These are phyloP conservation scores for Phytopythium delawarense DNA, from an alignment of 352 stramenopile species.

Conservation along the genomic window DNA sequence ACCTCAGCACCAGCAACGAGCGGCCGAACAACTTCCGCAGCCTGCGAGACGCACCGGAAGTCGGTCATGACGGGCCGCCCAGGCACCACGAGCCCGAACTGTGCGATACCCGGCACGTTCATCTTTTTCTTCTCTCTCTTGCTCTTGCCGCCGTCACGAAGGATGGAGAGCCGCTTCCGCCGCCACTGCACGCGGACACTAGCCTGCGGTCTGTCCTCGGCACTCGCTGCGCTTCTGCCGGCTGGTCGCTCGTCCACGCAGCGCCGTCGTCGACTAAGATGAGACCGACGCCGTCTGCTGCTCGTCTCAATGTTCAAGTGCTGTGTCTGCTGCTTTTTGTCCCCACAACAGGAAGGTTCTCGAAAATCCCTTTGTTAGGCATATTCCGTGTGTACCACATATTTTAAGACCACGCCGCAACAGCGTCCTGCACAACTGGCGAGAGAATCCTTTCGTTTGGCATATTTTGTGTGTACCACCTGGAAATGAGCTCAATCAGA, in stretches of 20 bases:
- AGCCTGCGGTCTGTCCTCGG: background rate
- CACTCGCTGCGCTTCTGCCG: background rate
- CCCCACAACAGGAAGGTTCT: slow-evolving; percentile 5
- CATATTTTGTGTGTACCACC: background rate
- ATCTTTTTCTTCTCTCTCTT: background rate
- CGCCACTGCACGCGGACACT: too few species aligned
- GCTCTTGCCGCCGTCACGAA: too few species aligned
- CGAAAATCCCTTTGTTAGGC: background rate
- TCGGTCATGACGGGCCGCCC: slow-evolving; percentile 60
- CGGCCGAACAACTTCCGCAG: too few species aligned
- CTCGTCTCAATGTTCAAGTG: background rate
- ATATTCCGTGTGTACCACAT: background rate
- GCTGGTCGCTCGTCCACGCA: background rate
- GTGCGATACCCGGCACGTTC: slow-evolving; percentile 25
- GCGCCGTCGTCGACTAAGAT: background rate
- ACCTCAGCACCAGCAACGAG: background rate
- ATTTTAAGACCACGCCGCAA: too few species aligned
- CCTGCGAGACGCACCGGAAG: slow-evolving; percentile 33
- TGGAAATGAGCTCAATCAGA: background rate
- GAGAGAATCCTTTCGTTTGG: background rate
- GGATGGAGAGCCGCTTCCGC: too few species aligned
- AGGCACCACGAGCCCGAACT: slow-evolving; percentile 65
- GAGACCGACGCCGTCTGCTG: too few species aligned
- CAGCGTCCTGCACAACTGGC: too few species aligned
- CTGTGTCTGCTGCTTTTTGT: background rate